Evolutionary conservation across 306 rosid genomes (phyloP), one percentile per base, ranked within the genome.

Genomic region (Vigna angularis): DNA sequence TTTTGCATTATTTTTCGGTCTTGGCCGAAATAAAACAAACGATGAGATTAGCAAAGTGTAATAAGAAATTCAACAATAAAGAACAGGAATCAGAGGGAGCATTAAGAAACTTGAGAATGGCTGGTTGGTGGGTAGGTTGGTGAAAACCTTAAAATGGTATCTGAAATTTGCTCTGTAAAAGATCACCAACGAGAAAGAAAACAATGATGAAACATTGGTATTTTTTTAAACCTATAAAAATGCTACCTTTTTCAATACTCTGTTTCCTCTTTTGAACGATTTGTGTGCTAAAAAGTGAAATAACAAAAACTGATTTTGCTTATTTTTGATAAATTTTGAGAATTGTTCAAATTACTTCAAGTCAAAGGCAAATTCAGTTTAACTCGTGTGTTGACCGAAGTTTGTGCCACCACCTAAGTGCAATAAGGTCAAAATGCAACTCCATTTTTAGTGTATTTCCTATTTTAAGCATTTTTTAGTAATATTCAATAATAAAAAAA

Each of bases 101-200:
- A 26, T 44, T 75, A 49, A 56, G 61, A 50, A 68, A 56, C 14
- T 5, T 34, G 42, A 8, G 12, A 63, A 62, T 14, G 79, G 72
- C 5, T 74, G 78, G 57, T 58, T 42, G 28, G 77, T 58, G 26
- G 28, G 68, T 73, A 53, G 67, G 74, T 53, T n/a, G 63, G 81
- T 15, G 74, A 77, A 70, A 66, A 34, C n/a, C 5, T 65, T 15
- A 20, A 50, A 36, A 52, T 52, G 14, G 32, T n/a, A 59, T 74
- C 45, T 59, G 9, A 45, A 30, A 74, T 26, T 61, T 74, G 49
- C 4, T 47, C 30, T 45, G 68, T 32, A 61, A 62, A 3, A 30
- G 32, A 62, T 62, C 47, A 45, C 1, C 34, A 15, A 0, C 2
- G 4, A 11, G 13, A 34, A 16, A 28, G 9, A 59, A 28, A 59